Evolutionary conservation across 371 early-diverging fungal species (phyloP), one percentile per base, ranked within the genome.

Genomic region (Syncephalastrum contaminatum): DNA sequence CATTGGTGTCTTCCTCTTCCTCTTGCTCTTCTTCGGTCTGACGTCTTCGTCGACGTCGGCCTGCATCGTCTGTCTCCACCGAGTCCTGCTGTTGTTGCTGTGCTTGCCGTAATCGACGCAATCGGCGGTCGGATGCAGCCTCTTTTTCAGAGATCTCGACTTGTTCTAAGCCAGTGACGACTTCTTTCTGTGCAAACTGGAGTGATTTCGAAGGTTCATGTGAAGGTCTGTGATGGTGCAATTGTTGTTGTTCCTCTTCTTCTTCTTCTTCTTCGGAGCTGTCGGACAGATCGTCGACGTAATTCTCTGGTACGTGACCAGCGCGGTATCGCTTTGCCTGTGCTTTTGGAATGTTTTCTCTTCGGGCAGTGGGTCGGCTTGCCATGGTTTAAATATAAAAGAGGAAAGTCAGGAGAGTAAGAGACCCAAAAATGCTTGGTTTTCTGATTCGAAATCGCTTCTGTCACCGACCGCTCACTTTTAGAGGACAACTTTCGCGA

Each of bases 241-340:
- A 60, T 40, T 66, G 57, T 42, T 60, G 51, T 45, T 66, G 54
- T 43, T 68, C 62, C 25, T 63, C 51, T 20, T 69, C 63, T 53
- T 67, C 63, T 53, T 67, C 69, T 8, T 66, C 65, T 41, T 75
- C 77, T 22, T 75, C 77, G 16, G 80, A 80, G 36, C 83, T 83
- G 15, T 82, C 81, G 14, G 68, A 67, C 13, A 81, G 67, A 42
- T 83, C 79, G 61, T 82, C 80, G 20, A 73, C 69, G 47, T 83
- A 82, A 20, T 79, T 76, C 15, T 73, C 79, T 8, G 86, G 86
- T 1, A 78, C 86, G 47, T 81, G 73, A 24, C 86, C 86, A 13
- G 83, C 84, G 45, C 86, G 64, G 49, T 86, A 86, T 4, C 86
- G 80, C 52, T 73, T 80, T 14, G 77, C 81, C 42, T 79, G 83